Evolutionary conservation across 805 yeast genomes (phyloP).

Genomic region (Candida lessepsii): DNA sequence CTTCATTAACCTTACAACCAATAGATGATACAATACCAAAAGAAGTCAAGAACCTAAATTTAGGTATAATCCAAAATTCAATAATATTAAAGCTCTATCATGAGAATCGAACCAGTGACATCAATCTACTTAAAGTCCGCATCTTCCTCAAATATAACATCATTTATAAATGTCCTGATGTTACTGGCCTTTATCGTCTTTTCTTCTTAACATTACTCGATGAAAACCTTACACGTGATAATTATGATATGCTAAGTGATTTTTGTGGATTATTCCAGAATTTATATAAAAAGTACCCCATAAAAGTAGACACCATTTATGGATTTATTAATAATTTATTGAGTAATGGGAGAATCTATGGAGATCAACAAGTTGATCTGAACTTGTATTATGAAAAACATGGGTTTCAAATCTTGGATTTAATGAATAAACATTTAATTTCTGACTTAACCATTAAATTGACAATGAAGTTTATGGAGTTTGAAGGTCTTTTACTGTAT

Average conservation of each 20-base stretch:
- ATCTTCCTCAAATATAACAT: conserved; percentile 9
- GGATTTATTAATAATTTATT: background rate
- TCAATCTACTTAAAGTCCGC: conserved; percentile 5
- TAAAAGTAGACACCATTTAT: background rate
- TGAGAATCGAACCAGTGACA: conserved; percentile 7
- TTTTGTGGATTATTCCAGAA: conserved; percentile 5
- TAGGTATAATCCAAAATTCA: background rate
- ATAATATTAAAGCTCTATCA: conserved; percentile 10
- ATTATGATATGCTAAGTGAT: conserved; percentile 4
- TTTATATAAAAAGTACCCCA: conserved; percentile 4
- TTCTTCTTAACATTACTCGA: conserved; percentile 24
- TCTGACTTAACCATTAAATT: background rate
- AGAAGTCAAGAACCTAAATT: background rate
- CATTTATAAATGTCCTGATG: background rate
- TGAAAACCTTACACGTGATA: conserved; percentile 25
- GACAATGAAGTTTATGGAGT: background rate
- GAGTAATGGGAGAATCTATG: background rate
- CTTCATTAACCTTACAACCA: background rate
- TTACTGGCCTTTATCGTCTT: conserved; percentile 3
- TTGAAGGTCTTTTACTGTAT: background rate
- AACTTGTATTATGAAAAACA: background rate
- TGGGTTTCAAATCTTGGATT: conserved; percentile 9
- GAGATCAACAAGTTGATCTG: background rate
- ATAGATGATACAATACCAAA: background rate
- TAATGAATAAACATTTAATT: conserved; percentile 1